Percentiles rank a stretch among this genome's conserved stretches.
These are phyloP conservation scores for Leccinum cinnamomeum DNA, from an alignment of 1,284 basidiomycete species.

Conservation along the genomic window DNA sequence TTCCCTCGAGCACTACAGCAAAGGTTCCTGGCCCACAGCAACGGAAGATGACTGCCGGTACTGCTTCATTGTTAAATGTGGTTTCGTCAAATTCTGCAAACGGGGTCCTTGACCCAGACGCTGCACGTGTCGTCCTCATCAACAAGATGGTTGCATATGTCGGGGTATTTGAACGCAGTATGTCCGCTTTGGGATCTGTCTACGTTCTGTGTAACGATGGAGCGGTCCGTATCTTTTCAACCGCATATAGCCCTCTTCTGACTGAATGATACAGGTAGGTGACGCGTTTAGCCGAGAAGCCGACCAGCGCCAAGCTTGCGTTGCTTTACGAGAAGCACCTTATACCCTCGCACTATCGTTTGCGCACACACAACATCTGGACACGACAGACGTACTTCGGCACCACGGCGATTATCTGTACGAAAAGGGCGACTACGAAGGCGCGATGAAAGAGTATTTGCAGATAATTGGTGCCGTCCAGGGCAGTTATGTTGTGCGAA, in stretches of 20 bases:
- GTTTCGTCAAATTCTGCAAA: conserved; percentile 38
- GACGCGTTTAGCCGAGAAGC: conserved; percentile 72
- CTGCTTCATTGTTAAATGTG: conserved; percentile 41
- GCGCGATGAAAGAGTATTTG: conserved; percentile 89
- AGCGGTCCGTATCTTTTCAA: conserved; percentile 48
- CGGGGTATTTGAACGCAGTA: conserved; percentile 74
- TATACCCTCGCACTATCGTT: conserved; percentile 72
- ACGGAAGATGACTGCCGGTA: conserved; percentile 22
- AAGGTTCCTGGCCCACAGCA: conserved; percentile 20
- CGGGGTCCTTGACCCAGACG: conserved; percentile 54
- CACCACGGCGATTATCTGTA: conserved; percentile 95
- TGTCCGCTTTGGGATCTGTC: conserved; percentile 77
- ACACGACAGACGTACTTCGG: conserved; percentile 83
- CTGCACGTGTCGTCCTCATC: conserved; percentile 87
- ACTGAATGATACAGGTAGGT: conserved; percentile 45
- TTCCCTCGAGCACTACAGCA: conserved; percentile 45
- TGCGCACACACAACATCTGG: conserved; percentile 73
- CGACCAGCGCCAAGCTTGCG: conserved; percentile 77
- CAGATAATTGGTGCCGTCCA: conserved; percentile 85
- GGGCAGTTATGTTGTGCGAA: conserved; percentile 59
- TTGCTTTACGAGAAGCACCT: conserved; percentile 78
- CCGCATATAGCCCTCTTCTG: too few species aligned
- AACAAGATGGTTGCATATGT: conserved; percentile 90
- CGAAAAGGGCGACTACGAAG: conserved; percentile 88
- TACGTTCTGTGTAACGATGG: conserved; percentile 79